phyloP scores from a whole-genome alignment of 352 stramenopile genomes.

The Globisporangium irregulare region DNA sequence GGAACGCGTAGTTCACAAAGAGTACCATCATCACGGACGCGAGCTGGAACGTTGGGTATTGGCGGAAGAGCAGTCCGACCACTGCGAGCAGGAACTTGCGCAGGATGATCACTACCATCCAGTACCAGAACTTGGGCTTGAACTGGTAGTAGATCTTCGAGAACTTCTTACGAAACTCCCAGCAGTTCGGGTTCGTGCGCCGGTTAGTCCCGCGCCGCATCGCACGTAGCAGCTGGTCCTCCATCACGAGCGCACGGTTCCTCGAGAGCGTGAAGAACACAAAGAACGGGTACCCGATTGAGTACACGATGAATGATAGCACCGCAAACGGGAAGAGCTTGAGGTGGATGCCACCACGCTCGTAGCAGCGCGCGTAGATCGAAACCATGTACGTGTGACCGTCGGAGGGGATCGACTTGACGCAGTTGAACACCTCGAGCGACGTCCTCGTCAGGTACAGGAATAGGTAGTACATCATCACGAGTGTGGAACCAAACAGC shows the following conservation, averaged over 20 bases:
- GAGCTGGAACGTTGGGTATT: conserved; percentile 74
- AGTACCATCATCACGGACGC: conserved; percentile 72
- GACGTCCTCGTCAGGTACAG: conserved; percentile 73
- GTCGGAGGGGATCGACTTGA: conserved; percentile 55
- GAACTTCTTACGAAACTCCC: conserved; percentile 72
- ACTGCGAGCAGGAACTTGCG: conserved; percentile 72
- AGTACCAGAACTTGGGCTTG: conserved; percentile 78
- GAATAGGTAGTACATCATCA: conserved; percentile 86
- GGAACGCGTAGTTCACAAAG: conserved; percentile 72
- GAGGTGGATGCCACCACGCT: conserved; percentile 54
- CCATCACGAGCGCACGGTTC: conserved; percentile 57
- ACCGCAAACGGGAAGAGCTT: conserved; percentile 63
- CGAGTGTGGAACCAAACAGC: conserved; percentile 63
- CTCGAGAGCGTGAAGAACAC: conserved; percentile 59
- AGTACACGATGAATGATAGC: conserved; percentile 64
- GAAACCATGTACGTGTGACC: conserved; percentile 71
- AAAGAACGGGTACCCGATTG: conserved; percentile 68
- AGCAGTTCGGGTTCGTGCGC: conserved; percentile 70
- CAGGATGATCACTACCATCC: conserved; percentile 79
- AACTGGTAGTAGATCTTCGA: conserved; percentile 87
- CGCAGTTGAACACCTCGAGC: conserved; percentile 79
- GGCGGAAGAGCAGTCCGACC: conserved; percentile 66
- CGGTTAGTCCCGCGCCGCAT: conserved; percentile 54
- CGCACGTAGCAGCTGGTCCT: conserved; percentile 59
- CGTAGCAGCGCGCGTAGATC: conserved; percentile 64